Base-by-base conservation (phyloP, 2,329 filamentous ascomycete species). In the Alternaria infectoria region DNA sequence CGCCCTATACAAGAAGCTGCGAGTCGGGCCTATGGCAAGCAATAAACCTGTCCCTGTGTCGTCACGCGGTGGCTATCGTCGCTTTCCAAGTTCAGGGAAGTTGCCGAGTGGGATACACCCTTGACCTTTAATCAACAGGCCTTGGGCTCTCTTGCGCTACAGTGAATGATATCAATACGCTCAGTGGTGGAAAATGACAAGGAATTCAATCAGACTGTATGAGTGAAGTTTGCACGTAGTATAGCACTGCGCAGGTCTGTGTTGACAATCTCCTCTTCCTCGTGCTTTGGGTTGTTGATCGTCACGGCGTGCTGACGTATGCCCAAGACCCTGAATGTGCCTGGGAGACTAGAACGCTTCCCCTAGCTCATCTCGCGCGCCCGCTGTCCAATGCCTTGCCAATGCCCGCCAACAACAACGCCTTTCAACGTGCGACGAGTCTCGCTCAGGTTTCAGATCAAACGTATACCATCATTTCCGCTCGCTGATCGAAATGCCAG, bases 101-200 rank as follows among this genome's bases (percentile, higher is more conserved):
- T 50, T 28, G 60, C 49, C 56, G 57, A 66, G 57, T 64, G 64
- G 64, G 64, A 66, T 66, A 55, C 32, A 64, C 64, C 64, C 61
- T 66, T 54, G 61, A 54, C 54, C 43, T 45, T 32, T 44, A 46
- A 49, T 49, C 56, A 51, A 50, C 26, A 49, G 30, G 28, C 26
- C 36, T 10, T 43, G 28, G 44, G 30, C 17, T 28, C 19, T 25
- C 28, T 9, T 58, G 36, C 40, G 36, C 54, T 19, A 49, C 19
- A n/a, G 40, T 21, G 25, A 21, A 47, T 28, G n/a, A 21, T 19
- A 13, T 40, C 40, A 2, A 19, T 25, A 13, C 15, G 15, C n/a
- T 10, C 40, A 26, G 30, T 32, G 32, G 19, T 19, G 30, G 12
- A 3, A 23, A 12, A 6, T 23, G 46, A 19, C 21, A 43, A 23